phyloP scores from a whole-genome alignment of 2,329 filamentous ascomycete species.

The Lasiodiplodia citricola region DNA sequence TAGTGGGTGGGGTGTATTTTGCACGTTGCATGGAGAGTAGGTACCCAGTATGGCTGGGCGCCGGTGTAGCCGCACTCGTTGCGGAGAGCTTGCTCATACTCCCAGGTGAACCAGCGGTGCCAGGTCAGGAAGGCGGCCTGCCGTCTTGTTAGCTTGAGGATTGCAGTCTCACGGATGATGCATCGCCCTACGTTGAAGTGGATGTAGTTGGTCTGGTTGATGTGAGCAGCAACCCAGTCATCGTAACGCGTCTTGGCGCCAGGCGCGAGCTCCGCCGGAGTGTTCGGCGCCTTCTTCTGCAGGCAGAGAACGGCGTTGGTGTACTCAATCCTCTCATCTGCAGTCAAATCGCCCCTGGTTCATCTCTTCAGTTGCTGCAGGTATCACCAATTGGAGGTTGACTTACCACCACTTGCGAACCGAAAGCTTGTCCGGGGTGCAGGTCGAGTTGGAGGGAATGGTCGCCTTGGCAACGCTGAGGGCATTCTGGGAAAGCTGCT shows the following conservation, averaged over 20 bases:
- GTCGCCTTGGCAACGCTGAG: constrained; percentile 17
- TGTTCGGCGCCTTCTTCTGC: constrained; percentile 37
- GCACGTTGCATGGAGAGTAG: neutral
- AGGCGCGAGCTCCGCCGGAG: constrained; percentile 35
- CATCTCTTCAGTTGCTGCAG: neutral
- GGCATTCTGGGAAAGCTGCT: constrained; percentile 14
- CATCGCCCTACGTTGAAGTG: constrained; percentile 38
- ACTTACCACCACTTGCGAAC: constrained; percentile 21
- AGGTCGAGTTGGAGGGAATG: neutral
- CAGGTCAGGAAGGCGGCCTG: constrained; percentile 44
- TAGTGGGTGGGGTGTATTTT: neutral
- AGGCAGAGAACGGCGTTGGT: constrained; percentile 44
- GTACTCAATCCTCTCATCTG: constrained; percentile 40
- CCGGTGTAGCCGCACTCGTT: constrained; percentile 52
- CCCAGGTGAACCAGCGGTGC: constrained; percentile 51
- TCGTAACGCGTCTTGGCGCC: constrained; percentile 44
- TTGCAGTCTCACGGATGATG: neutral
- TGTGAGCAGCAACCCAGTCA: constrained; percentile 44
- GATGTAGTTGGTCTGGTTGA: constrained; percentile 41
- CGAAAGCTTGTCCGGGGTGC: constrained; percentile 8
- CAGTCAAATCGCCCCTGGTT: constrained; percentile 5
- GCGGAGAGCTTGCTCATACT: constrained; percentile 49
- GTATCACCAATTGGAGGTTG: neutral
- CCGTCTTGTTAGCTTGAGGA: constrained; percentile 13
- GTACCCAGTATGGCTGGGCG: constrained; percentile 47